Percentiles rank a stretch among this genome's conserved stretches.
These are phyloP conservation scores for Fusarium newnesense DNA, from an alignment of 2,329 filamentous ascomycete species.

Conservation along the genomic window DNA sequence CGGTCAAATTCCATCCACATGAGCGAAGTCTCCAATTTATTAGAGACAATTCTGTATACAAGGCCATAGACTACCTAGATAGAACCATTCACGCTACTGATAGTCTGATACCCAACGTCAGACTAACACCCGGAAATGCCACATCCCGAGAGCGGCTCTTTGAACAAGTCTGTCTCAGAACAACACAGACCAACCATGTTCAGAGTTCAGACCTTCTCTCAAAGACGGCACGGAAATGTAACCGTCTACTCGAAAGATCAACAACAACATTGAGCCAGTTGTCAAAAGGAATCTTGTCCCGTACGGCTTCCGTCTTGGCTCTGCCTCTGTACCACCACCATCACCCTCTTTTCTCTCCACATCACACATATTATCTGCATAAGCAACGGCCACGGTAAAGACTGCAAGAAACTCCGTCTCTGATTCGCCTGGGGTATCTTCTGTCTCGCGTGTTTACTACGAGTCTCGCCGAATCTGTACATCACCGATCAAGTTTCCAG, in stretches of 20 bases:
- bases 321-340: background rate
- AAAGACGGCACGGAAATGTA: constrained; percentile 11
- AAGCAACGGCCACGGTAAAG: background rate
- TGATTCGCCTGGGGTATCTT: constrained; percentile 19
- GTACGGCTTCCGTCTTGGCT: constrained; percentile 10
- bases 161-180: constrained; percentile 44
- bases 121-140: constrained; percentile 47
- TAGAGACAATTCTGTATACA: background rate
- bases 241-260: background rate
- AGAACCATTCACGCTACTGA: constrained; percentile 25
- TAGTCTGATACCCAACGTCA: constrained; percentile 13
- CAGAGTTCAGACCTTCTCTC: background rate
- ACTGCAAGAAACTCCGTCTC: background rate
- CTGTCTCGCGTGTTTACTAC: constrained; percentile 14
- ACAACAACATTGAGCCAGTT: background rate
- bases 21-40: background rate
- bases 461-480: constrained; percentile 21
- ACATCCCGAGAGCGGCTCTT: constrained; percentile 44
- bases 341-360: background rate
- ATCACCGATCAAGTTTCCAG: constrained; percentile 17
- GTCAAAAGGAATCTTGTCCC: constrained; percentile 29
- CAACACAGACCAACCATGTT: constrained; percentile 31
- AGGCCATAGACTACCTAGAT: background rate
- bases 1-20: background rate
- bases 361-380: background rate